A percentile compares a stretch with the other conserved stretches of the same genome.
These are phyloP conservation scores for Heimioporus sp. DNA, from an alignment of 768 basidiomycete genomes.

Conservation along the genomic window DNA sequence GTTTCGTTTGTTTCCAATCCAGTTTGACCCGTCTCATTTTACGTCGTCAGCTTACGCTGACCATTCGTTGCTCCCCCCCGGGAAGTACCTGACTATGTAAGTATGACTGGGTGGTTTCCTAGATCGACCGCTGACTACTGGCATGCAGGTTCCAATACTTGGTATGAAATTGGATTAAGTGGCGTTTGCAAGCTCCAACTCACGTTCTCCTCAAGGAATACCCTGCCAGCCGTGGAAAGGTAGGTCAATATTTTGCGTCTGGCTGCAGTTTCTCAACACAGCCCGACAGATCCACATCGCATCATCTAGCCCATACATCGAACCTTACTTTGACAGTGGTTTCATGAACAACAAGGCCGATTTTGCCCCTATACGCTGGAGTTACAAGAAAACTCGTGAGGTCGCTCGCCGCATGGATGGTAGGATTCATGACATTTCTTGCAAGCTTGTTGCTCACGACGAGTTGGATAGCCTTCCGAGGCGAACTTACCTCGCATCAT, in stretches of 20 bases:
- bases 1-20: background rate
- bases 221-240: constrained; percentile 71
- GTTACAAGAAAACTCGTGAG: constrained; percentile 75
- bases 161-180: constrained; percentile 1
- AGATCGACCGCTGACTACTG: constrained; percentile 15
- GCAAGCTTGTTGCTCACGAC: background rate
- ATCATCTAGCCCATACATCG: constrained; percentile 58
- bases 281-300: constrained; percentile 54
- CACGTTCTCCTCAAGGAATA: constrained; percentile 43
- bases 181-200: background rate
- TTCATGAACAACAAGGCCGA: constrained; percentile 81
- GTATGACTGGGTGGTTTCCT: constrained; percentile 19
- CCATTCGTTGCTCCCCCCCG: constrained; percentile 66
- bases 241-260: constrained; percentile 11
- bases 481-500: constrained; percentile 70
- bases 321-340: constrained; percentile 68
- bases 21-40: background rate
- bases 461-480: constrained; percentile 53
- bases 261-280: background rate
- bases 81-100: constrained; percentile 66
- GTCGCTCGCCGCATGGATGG: constrained; percentile 71
- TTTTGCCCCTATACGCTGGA: constrained; percentile 74
- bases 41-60: constrained; percentile 56
- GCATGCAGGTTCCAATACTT: constrained; percentile 56
- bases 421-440: constrained; percentile 20